phyloP scores from a whole-genome alignment of 2,329 filamentous ascomycete genomes.

The Emmonsiellopsis sp. region DNA sequence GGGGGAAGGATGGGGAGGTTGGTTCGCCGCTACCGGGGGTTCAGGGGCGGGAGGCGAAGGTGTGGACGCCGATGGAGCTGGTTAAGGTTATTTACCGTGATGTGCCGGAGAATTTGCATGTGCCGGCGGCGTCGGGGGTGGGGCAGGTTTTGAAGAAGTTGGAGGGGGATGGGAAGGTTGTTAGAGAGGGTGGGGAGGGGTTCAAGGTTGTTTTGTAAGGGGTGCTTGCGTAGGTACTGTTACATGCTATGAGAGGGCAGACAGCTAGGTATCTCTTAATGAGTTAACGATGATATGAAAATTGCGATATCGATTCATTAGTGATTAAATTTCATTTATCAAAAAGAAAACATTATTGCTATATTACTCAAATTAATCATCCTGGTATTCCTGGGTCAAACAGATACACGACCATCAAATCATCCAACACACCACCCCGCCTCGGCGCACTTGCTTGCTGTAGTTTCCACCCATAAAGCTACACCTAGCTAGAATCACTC shows the following conservation, averaged over 20 bases:
- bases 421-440: no score
- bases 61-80: slow-evolving; percentile 67
- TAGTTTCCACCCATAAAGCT: not conserved
- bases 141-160: slow-evolving; percentile 74
- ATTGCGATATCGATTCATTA: no score
- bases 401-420: no score
- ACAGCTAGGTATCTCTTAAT: not conserved
- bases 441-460: no score
- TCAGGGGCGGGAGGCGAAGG: slow-evolving; percentile 16
- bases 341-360: not conserved
- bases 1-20: slow-evolving; percentile 15
- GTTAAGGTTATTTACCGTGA: slow-evolving; percentile 79
- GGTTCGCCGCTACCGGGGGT: not conserved
- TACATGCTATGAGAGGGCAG: not conserved
- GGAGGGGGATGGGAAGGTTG: slow-evolving; percentile 60
- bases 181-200: not conserved
- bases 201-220: not conserved
- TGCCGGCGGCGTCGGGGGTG: slow-evolving; percentile 67
- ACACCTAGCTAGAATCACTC: not conserved
- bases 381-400: no score
- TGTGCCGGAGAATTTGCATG: slow-evolving; percentile 65
- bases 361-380: not conserved
- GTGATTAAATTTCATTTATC: not conserved
- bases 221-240: not conserved
- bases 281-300: no score